Conservation (phyloP, 164 flowering plant genomes). For the Malania oleifera region DNA sequence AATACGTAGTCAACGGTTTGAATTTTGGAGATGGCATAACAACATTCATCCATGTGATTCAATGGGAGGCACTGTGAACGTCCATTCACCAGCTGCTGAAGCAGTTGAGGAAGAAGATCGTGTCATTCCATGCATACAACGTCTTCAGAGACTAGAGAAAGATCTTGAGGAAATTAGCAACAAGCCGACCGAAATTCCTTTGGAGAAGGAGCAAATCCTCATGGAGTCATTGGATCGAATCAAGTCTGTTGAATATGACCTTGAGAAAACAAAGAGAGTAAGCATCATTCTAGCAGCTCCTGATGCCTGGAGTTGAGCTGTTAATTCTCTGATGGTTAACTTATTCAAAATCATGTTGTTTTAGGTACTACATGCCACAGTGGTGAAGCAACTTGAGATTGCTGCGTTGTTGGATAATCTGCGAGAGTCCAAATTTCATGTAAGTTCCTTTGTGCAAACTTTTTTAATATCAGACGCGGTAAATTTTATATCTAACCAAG, state of each 20-base stretch:
- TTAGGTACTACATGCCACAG: slow-evolving; percentile 71
- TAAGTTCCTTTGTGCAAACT: slow-evolving; percentile 25
- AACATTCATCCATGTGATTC: slow-evolving; percentile 27
- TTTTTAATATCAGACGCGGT: too few species aligned
- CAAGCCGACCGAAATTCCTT: slow-evolving; percentile 66
- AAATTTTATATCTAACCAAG: too few species aligned
- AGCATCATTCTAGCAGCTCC: slow-evolving; percentile 5
- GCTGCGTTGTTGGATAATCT: slow-evolving; percentile 43
- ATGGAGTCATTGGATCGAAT: slow-evolving; percentile 76
- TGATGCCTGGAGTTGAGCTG: not conserved
- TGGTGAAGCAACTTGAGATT: slow-evolving; percentile 65
- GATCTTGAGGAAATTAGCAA: slow-evolving; percentile 46
- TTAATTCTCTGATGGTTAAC: not conserved
- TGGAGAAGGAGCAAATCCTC: slow-evolving; percentile 72
- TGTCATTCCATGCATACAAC: slow-evolving; percentile 59
- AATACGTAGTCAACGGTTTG: slow-evolving; percentile 15
- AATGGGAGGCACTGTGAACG: slow-evolving; percentile 21
- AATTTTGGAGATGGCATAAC: slow-evolving; percentile 30
- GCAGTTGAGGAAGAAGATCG: slow-evolving; percentile 33
- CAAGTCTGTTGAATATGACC: slow-evolving; percentile 74
- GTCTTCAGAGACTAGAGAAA: slow-evolving; percentile 76
- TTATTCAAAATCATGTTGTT: slow-evolving; percentile 8
- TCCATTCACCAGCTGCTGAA: slow-evolving; percentile 22
- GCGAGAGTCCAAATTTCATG: slow-evolving; percentile 43
- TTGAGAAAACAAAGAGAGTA: slow-evolving; percentile 84